Percentiles rank a stretch among this genome's conserved stretches.
phyloP scores from a whole-genome alignment of 164 flowering plant species.

The Dillenia turbinata region DNA sequence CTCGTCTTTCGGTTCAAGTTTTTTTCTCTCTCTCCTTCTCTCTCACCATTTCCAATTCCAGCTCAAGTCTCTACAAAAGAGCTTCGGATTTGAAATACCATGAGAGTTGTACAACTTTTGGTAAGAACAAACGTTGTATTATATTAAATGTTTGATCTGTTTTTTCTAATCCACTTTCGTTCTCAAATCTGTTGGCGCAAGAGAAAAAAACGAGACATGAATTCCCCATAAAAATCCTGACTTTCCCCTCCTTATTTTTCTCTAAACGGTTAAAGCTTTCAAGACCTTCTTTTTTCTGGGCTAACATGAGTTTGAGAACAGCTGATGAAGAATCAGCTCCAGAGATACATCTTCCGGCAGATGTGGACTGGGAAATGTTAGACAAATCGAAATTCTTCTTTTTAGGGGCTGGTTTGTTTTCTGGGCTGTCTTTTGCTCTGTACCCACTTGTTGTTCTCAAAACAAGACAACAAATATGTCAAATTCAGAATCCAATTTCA shows the following conservation, averaged over 20 bases:
- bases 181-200: conserved; percentile 10
- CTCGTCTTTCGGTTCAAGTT: no score
- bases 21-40: no score
- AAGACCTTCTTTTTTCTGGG: conserved; percentile 13
- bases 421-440: conserved; percentile 64
- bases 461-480: conserved; percentile 57
- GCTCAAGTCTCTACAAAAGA: no score
- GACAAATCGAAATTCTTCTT: conserved; percentile 84
- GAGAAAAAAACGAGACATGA: conserved; percentile 8
- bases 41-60: no score
- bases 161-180: conserved; percentile 10
- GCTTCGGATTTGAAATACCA: no score
- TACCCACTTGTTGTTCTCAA: conserved; percentile 71
- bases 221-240: not conserved
- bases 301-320: conserved; percentile 61
- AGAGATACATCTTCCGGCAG: conserved; percentile 78
- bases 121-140: no score
- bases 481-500: conserved; percentile 20
- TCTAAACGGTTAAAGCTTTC: not conserved
- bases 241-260: not conserved
- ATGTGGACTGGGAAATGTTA: conserved; percentile 86
- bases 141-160: conserved; percentile 11
- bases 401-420: conserved; percentile 83
- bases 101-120: no score
- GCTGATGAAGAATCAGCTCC: conserved; percentile 55